Conservation (phyloP, 2,329 filamentous ascomycete species). For the Botrytis aclada region DNA sequence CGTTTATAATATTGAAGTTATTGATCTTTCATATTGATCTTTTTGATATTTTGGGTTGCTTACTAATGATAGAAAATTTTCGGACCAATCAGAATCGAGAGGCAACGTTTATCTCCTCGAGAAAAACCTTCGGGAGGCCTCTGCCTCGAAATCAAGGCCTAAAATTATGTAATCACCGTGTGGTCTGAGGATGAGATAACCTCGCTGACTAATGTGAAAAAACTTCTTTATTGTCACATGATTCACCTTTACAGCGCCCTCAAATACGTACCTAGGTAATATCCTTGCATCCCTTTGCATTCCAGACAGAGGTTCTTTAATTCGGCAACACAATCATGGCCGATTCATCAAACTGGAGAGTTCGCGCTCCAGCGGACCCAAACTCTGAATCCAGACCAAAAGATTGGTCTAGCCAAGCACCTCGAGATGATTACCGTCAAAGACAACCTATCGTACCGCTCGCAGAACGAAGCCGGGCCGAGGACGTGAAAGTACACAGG, state of each 20-base stretch:
- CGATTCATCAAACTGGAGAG: slow-evolving; percentile 6
- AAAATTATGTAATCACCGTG: too few species aligned
- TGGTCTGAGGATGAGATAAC: too few species aligned
- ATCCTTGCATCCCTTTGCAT: not conserved
- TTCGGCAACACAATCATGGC: not conserved
- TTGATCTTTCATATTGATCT: too few species aligned
- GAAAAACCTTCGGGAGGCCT: too few species aligned
- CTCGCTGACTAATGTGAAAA: not conserved
- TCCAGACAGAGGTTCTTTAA: not conserved
- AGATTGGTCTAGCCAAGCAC: not conserved
- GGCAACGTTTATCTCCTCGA: too few species aligned
- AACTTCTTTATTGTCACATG: not conserved
- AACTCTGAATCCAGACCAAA: not conserved
- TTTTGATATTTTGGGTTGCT: too few species aligned
- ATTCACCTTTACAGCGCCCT: not conserved
- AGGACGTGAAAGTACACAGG: not conserved
- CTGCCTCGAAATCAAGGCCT: too few species aligned
- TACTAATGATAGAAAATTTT: too few species aligned
- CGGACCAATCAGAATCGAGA: too few species aligned
- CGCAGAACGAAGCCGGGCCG: not conserved
- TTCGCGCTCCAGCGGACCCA: not conserved
- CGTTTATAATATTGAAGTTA: too few species aligned
- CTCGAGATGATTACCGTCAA: not conserved
- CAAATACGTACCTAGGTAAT: too few species aligned
- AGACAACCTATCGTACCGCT: slow-evolving; percentile 5